Base-by-base conservation (phyloP, 2,329 filamentous ascomycete genomes). In the Nannizziopsis arthrosporioides region DNA sequence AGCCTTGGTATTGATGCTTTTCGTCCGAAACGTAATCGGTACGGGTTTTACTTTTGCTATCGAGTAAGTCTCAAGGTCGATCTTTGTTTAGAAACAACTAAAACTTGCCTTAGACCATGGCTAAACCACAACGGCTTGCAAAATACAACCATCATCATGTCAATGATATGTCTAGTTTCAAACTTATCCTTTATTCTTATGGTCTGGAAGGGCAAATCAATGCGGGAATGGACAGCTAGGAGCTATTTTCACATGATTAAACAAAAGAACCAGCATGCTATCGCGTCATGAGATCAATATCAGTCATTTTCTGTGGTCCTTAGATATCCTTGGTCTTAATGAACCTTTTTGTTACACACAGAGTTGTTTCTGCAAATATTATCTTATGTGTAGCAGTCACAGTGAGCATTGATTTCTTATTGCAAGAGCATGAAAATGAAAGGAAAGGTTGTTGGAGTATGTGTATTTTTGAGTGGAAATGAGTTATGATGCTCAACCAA, bases 11-110 rank as follows among this genome's bases (percentile, higher is more conserved):
- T 58, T 63, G 12, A 61, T 68, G 30, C 67, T 68, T 22, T 47
- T 68, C 31, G 58, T 68, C 27, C 56, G 67, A 1, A 69, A 70
- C 51, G 62, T 62, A 1, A 63, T 68, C 50, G 61, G 60, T 27
- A 66, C 45, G 22, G 49, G 48, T 5, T 56, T 65, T 36, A 55
- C 51, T 18, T 63, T 63, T 48, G 61, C 52, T 45, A 64, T 66
- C 54, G 63, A 59, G n/a, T 51, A 46, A 43, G 51, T 49, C 10
- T 42, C 30, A 18, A 11, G 31, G 10, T n/a, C 9, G 1, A 6
- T 14, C 19, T 15, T 11, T 15, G 35, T 10, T 27, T 5, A 17
- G 30, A 17, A 14, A 15, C 18, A 4, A 6, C 34, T 39, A 45
- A 45, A 18, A 12, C 17, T 31, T 38, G 39, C 18, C 2, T 18